phyloP scores from a whole-genome alignment of 2,329 filamentous ascomycete genomes.

The Aspergillus hortae region DNA sequence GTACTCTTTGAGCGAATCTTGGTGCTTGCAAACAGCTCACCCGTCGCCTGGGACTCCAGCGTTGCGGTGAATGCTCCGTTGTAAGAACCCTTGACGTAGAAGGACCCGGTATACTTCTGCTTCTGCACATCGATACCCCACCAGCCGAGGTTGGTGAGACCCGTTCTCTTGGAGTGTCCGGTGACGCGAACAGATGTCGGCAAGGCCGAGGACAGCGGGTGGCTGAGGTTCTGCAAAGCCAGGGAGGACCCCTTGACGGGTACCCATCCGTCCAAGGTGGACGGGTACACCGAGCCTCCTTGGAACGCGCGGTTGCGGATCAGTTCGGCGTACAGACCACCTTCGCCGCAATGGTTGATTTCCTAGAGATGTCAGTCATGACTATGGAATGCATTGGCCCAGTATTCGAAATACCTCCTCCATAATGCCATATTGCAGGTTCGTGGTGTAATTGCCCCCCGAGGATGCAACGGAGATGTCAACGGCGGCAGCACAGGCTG shows the following conservation, averaged over 20 bases:
- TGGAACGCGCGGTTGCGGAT: conserved; percentile 36
- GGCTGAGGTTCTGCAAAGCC: conserved; percentile 34
- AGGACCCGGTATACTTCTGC: conserved; percentile 50
- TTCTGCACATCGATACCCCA: conserved; percentile 51
- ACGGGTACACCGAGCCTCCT: conserved; percentile 27
- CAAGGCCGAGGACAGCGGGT: conserved; percentile 45
- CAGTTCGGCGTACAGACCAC: conserved; percentile 34
- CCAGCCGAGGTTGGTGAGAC: conserved; percentile 49
- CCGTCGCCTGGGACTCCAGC: conserved; percentile 40
- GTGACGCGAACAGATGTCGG: conserved; percentile 43
- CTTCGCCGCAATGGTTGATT: conserved; percentile 31
- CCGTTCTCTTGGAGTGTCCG: conserved; percentile 40
- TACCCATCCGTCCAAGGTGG: conserved; percentile 28
- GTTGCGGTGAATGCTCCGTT: conserved; percentile 33
- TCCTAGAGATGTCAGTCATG: conserved; percentile 14
- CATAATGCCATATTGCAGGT: conserved; percentile 29
- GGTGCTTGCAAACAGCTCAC: conserved; percentile 28
- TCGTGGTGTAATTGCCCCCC: conserved; percentile 25
- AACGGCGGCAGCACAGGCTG: conserved; percentile 22
- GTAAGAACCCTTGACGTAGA: conserved; percentile 44
- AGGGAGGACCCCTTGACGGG: conserved; percentile 26
- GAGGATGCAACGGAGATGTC: conserved; percentile 27
- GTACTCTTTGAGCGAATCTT: conserved; percentile 33
- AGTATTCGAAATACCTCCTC: conserved; percentile 21
- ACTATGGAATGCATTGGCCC: not conserved